phyloP scores from a whole-genome alignment of 352 stramenopile species.

The Pythium phragmiticola region DNA sequence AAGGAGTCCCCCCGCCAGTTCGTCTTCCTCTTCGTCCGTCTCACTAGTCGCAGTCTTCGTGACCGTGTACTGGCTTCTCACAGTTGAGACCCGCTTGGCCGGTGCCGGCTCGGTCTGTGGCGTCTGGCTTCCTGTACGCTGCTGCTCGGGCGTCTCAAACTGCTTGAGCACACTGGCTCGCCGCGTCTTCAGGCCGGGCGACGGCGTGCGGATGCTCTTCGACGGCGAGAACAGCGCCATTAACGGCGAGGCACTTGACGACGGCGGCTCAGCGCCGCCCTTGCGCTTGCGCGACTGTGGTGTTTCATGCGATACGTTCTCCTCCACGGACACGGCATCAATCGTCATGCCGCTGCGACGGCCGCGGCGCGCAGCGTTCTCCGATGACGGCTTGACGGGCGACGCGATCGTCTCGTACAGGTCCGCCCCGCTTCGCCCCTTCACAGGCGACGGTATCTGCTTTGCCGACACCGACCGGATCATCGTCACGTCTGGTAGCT shows the following conservation, averaged over 20 bases:
- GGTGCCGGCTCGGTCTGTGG: conserved; percentile 21
- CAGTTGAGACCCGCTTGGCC: conserved; percentile 16
- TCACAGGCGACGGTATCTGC: conserved; percentile 12
- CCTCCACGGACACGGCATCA: conserved; percentile 15
- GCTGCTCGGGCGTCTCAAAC: conserved; percentile 24
- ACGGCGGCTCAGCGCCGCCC: conserved; percentile 6
- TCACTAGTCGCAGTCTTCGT: conserved; percentile 16
- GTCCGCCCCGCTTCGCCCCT: neutral
- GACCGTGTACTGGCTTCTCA: conserved; percentile 10
- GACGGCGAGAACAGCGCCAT: conserved; percentile 20
- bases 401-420: conserved; percentile 7
- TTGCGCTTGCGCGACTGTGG: conserved; percentile 24
- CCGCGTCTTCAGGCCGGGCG: conserved; percentile 22
- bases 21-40: conserved; percentile 18
- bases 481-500: conserved; percentile 13
- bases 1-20: conserved; percentile 12
- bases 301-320: conserved; percentile 4
- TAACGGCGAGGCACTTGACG: neutral
- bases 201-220: conserved; percentile 22
- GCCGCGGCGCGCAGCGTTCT: neutral
- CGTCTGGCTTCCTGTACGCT: conserved; percentile 17
- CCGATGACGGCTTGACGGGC: conserved; percentile 8
- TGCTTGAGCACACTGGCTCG: conserved; percentile 25
- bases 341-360: conserved; percentile 20
- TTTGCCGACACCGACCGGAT: conserved; percentile 12